Percentiles rank a stretch among this genome's conserved stretches.
Conservation (phyloP, 441 rosid species). For the Pelargonium myrrhifolium region DNA sequence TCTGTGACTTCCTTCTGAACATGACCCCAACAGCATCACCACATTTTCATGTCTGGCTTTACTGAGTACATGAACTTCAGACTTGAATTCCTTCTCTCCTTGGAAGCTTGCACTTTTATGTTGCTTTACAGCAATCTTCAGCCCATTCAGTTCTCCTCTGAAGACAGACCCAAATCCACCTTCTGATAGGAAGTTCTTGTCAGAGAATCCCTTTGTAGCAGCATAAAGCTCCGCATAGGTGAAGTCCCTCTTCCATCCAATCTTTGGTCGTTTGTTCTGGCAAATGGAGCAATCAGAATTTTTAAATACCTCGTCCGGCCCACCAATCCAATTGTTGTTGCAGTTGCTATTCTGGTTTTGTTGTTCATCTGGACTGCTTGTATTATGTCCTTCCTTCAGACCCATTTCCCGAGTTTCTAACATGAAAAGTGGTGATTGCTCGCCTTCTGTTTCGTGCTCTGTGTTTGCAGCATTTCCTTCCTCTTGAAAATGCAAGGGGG, state of each 20-base stretch:
- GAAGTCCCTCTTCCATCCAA: slow-evolving; percentile 28
- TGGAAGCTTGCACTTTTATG: slow-evolving; percentile 21
- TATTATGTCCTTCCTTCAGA: slow-evolving; percentile 8
- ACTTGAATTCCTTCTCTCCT: slow-evolving; percentile 23
- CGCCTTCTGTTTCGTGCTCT: slow-evolving; percentile 25
- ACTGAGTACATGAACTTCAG: slow-evolving; percentile 21
- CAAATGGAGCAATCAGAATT: slow-evolving; percentile 30
- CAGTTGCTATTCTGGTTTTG: slow-evolving; percentile 14
- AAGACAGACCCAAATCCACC: slow-evolving; percentile 52
- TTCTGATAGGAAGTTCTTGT: slow-evolving; percentile 35
- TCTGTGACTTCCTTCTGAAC: slow-evolving; percentile 30
- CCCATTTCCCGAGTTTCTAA: slow-evolving; percentile 14
- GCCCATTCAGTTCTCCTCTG: slow-evolving; percentile 31
- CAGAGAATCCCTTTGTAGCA: slow-evolving; percentile 44
- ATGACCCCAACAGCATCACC: slow-evolving; percentile 32
- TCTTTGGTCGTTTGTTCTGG: slow-evolving; percentile 26
- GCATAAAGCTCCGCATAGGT: slow-evolving; percentile 41
- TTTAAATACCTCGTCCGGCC: slow-evolving; percentile 17
- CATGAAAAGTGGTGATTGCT: slow-evolving; percentile 18
- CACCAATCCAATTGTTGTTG: slow-evolving; percentile 24
- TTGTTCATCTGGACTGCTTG: slow-evolving; percentile 22
- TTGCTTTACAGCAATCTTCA: slow-evolving; percentile 26
- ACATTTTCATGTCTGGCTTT: slow-evolving; percentile 32
- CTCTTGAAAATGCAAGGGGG: slow-evolving; percentile 17
- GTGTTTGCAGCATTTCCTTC: slow-evolving; percentile 23